phyloP scores from a whole-genome alignment of 2,329 filamentous ascomycete species.

The Parastagonospora nodorum region DNA sequence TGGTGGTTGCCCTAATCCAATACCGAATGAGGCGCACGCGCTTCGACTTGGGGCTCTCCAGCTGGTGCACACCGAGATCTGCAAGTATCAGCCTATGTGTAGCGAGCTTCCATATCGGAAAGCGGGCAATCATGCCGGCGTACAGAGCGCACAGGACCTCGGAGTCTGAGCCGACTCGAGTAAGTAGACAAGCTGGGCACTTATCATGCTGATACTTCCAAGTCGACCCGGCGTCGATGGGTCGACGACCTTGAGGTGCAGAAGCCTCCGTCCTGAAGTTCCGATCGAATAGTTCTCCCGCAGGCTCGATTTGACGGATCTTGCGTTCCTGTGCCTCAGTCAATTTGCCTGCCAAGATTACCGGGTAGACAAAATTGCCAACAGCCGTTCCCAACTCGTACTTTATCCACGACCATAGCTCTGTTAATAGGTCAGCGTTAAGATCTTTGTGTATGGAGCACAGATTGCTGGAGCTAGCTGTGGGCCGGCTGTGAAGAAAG shows the following conservation, averaged over 20 bases:
- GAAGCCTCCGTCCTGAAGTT: slow-evolving; percentile 19
- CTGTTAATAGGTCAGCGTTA: slow-evolving; percentile 19
- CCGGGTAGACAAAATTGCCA: slow-evolving; percentile 32
- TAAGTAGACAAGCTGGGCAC: slow-evolving; percentile 39
- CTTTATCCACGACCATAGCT: slow-evolving; percentile 28
- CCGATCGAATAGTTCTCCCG: slow-evolving; percentile 29
- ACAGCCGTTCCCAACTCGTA: slow-evolving; percentile 29
- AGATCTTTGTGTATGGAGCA: slow-evolving; percentile 33
- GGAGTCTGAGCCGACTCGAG: slow-evolving; percentile 32
- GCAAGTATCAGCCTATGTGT: slow-evolving; percentile 1
- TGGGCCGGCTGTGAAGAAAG: slow-evolving; percentile 11
- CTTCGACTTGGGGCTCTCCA: slow-evolving; percentile 19
- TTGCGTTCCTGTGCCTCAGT: slow-evolving; percentile 15
- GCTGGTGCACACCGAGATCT: slow-evolving; percentile 6
- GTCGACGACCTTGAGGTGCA: slow-evolving; percentile 20
- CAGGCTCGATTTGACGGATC: slow-evolving; percentile 35
- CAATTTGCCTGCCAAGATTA: slow-evolving; percentile 27
- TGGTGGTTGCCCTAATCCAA: slow-evolving; percentile 21
- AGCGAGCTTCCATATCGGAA: slow-evolving; percentile 2
- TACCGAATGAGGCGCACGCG: slow-evolving; percentile 30
- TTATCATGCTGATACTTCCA: slow-evolving; percentile 29
- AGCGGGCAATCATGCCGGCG: slow-evolving; percentile 30
- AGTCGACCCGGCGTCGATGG: slow-evolving; percentile 16
- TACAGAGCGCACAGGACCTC: slow-evolving; percentile 31
- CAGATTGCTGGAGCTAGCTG: slow-evolving; percentile 16